A percentile compares a stretch with the other conserved stretches of the same genome.
Conservation (phyloP, 805 yeast genomes). For the Komagataella mondaviorum region DNA sequence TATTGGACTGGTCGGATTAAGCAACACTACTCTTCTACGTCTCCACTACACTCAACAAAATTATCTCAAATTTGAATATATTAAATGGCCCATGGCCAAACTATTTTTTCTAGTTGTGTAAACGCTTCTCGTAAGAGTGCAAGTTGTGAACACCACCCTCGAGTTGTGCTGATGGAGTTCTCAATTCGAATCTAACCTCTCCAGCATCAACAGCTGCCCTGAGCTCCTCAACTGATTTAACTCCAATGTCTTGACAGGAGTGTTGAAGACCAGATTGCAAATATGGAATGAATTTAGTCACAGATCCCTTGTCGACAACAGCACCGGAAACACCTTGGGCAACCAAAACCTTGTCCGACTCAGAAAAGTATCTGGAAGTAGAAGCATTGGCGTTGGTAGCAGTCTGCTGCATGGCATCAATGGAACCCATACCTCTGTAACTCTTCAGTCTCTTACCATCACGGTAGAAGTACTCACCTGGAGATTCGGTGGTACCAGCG, state of each 20-base stretch:
- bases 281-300: slow-evolving; percentile 89
- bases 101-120: slow-evolving; percentile 53
- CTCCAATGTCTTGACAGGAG: slow-evolving; percentile 97
- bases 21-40: neutral
- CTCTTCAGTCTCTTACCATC: slow-evolving; percentile 96
- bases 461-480: slow-evolving; percentile 95
- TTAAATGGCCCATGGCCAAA: neutral
- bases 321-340: slow-evolving; percentile 99
- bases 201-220: slow-evolving; percentile 53
- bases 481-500: slow-evolving; percentile 97
- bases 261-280: slow-evolving; percentile 93
- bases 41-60: neutral
- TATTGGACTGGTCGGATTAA: no score
- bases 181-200: slow-evolving; percentile 81
- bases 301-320: slow-evolving; percentile 93
- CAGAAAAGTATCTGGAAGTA: slow-evolving; percentile 95
- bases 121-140: slow-evolving; percentile 94
- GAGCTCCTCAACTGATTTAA: slow-evolving; percentile 47
- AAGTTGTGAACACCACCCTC: slow-evolving; percentile 98
- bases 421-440: slow-evolving; percentile 99
- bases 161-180: slow-evolving; percentile 97
- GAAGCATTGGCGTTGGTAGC: slow-evolving; percentile 88
- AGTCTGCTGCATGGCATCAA: slow-evolving; percentile 96
- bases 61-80: neutral
- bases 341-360: slow-evolving; percentile 86